Conservation (phyloP, 1,139 yeast genomes). For the Nakaseomyces uthaithaninus region DNA sequence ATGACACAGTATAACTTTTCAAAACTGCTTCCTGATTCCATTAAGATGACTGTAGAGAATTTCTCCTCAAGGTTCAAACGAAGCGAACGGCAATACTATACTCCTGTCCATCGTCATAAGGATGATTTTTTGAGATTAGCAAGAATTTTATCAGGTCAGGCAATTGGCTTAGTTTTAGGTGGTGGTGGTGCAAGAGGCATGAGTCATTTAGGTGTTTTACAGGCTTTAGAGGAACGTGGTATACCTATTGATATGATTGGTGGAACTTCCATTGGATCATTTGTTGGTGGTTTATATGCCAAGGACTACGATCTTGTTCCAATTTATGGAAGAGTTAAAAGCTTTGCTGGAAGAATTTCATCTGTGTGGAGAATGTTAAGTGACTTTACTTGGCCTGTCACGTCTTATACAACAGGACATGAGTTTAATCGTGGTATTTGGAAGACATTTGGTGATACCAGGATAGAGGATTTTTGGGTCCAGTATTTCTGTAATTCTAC, state of each 20-base stretch:
- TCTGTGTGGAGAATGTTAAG: slow-evolving; percentile 78
- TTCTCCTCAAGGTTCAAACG: slow-evolving; percentile 29
- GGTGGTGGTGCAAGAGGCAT: slow-evolving; percentile 98
- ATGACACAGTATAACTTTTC: slow-evolving; percentile 30
- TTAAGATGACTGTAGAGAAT: slow-evolving; percentile 31
- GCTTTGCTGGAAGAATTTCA: slow-evolving; percentile 73
- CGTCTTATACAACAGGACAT: slow-evolving; percentile 93
- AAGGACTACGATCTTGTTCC: slow-evolving; percentile 86
- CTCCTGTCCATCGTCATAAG: slow-evolving; percentile 56
- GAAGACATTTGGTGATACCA: slow-evolving; percentile 86
- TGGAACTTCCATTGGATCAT: slow-evolving; percentile 93
- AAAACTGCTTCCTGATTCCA: slow-evolving; percentile 28
- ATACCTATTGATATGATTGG: slow-evolving; percentile 92
- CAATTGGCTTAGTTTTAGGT: slow-evolving; percentile 88
- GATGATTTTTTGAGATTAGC: slow-evolving; percentile 87
- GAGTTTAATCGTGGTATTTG: slow-evolving; percentile 94
- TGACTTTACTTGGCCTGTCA: slow-evolving; percentile 87
- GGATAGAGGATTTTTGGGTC: slow-evolving; percentile 95
- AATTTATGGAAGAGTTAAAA: slow-evolving; percentile 81
- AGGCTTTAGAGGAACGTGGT: slow-evolving; percentile 87
- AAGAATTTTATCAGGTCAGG: slow-evolving; percentile 81
- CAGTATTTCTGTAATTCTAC: slow-evolving; percentile 85
- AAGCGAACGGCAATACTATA: slow-evolving; percentile 31
- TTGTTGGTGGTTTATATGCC: slow-evolving; percentile 93
- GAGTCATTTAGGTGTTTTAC: slow-evolving; percentile 85